These are phyloP conservation scores for Aureobasidium subglaciale DNA, from an alignment of 2,329 filamentous ascomycete genomes.

Conservation along the genomic window DNA sequence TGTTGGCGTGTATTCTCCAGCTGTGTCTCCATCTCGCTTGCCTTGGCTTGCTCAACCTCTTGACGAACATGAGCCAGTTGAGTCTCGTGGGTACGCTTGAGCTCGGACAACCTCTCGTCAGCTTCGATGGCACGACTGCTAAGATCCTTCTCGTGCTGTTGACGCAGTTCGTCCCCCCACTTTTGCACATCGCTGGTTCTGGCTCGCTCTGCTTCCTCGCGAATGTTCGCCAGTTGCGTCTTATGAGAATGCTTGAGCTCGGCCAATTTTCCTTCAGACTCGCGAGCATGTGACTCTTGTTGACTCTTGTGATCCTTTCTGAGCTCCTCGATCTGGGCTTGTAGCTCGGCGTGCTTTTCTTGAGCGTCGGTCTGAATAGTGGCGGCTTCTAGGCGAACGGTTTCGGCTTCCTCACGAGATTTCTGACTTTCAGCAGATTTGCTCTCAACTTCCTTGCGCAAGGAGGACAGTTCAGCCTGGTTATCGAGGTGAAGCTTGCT, in stretches of 20 bases:
- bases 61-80: neutral
- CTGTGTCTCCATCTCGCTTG: neutral
- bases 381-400: neutral
- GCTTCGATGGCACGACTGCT: neutral
- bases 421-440: neutral
- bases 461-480: neutral
- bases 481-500: constrained; percentile 2
- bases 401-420: neutral
- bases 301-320: neutral
- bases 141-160: constrained; percentile 1
- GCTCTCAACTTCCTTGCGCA: neutral
- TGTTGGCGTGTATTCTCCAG: neutral
- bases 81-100: neutral
- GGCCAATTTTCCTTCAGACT: neutral
- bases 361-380: neutral
- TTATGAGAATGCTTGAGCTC: neutral
- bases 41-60: neutral
- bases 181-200: neutral
- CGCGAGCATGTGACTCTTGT: neutral
- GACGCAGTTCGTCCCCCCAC: neutral
- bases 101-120: neutral
- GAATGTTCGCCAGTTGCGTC: neutral
- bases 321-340: constrained; percentile 5
- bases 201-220: neutral
- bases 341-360: constrained; percentile 1